Evolutionary conservation across 768 basidiomycete genomes (phyloP).

Genomic region (Xerocomellus amylosporus): DNA sequence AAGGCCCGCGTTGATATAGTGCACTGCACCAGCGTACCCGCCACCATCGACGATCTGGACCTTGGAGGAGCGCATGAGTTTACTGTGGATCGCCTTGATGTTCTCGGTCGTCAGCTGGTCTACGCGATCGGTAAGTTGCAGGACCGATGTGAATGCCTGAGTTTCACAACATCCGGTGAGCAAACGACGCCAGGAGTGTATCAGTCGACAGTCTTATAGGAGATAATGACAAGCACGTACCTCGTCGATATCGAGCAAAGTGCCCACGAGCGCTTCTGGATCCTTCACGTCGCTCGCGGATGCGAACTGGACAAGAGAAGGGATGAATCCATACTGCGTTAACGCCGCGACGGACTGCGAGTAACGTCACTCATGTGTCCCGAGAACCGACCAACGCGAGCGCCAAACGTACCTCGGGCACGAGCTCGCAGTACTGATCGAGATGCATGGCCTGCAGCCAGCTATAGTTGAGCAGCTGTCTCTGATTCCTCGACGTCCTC

Average conservation of each 20-base stretch:
- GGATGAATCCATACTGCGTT: slow-evolving; percentile 25
- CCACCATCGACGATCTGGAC: slow-evolving; percentile 20
- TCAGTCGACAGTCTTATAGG: neutral
- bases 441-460: slow-evolving; percentile 31
- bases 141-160: slow-evolving; percentile 26
- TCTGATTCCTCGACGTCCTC: slow-evolving; percentile 23
- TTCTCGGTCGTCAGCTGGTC: slow-evolving; percentile 28
- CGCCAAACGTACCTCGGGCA: slow-evolving; percentile 14
- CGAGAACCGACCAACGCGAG: neutral
- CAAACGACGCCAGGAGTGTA: neutral
- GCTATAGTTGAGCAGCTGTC: slow-evolving; percentile 30
- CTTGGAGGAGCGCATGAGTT: slow-evolving; percentile 33
- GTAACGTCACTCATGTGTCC: neutral
- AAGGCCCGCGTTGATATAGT: slow-evolving; percentile 29
- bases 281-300: slow-evolving; percentile 26
- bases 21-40: slow-evolving; percentile 10
- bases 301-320: slow-evolving; percentile 24
- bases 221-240: slow-evolving; percentile 1
- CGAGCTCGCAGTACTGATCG: slow-evolving; percentile 27
- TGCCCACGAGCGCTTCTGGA: slow-evolving; percentile 18
- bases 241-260: slow-evolving; percentile 28
- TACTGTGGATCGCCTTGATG: slow-evolving; percentile 30
- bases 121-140: slow-evolving; percentile 23
- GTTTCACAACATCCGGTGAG: neutral
- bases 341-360: slow-evolving; percentile 28